Base-by-base conservation (phyloP, 2,329 filamentous ascomycete genomes). In the Orbilia oligospora region DNA sequence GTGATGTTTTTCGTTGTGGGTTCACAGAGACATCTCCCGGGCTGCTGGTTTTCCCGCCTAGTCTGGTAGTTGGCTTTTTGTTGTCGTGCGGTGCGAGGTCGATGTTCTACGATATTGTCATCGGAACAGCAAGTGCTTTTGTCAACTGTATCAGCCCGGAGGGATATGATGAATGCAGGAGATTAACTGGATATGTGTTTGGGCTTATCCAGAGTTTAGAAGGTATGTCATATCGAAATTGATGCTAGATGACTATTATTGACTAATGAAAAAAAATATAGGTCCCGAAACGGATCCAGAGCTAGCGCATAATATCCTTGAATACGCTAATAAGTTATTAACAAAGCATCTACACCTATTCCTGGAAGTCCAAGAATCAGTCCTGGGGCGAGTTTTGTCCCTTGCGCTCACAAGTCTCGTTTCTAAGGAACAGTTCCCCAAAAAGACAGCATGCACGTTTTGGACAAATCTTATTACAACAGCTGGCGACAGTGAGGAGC, bases 11-110 rank as follows among this genome's bases (percentile, higher is more conserved):
- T 63, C 89, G 90, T 48, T 88, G 90, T 20, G 93, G 93, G 0
- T 94, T 94, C 82, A 90, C 90, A 0, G 93, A 97, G 83, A 88
- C 87, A 0, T 88, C 90, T 27, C 89, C 91, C 2, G 93, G 93
- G 0, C 91, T 92, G 0, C 95, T 96, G 81, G 92, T 94, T 8
- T 89, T 97, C 77, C 88, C 91, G 1, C 87, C 91, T 0, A 85
- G 87, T 0, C 87, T 90, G 80, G 89, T 92, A n/a, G 89, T 90
- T 10, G 87, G 89, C 49, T 91, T 92, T 83, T 87, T 96, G 56
- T 86, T 88, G 2, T 88, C 88, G 65, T 88, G 90, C 22, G 86
- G 85, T 0, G 84, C 88, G 44, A 85, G 88, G n/a, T 91, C 89
- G 9, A 90, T 91, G 12, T 87, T 91, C 55, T 86, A 93, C 44